Base-by-base conservation (phyloP, 176 grass and related monocot genomes). In the Aegilops bicornis region DNA sequence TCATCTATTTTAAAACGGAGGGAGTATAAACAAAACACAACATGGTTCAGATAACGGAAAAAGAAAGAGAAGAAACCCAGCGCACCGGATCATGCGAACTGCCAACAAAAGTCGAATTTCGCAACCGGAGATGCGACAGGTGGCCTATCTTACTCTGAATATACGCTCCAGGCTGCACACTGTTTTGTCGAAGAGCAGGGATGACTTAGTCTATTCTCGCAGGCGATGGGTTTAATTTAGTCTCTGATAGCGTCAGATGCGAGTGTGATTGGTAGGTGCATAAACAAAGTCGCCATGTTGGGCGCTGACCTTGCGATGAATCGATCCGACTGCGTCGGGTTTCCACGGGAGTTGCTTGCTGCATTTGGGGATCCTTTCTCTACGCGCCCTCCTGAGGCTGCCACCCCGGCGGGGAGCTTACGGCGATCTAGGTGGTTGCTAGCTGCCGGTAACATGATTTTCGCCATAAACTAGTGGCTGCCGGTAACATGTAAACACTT, bases 331-430 rank as follows among this genome's bases (percentile, higher is more conserved):
- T 33, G 82, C 89, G 89, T 85, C 82, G 86, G 86, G 30, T 91
- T 77, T 88, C 85, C 85, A 69, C 89, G 33, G 58, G 65, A 70
- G 56, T 77, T 77, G 67, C 76, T 81, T 88, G 69, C 17, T 3
- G 24, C 39, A 73, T 70, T 84, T 91, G 82, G 77, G 89, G 81
- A 88, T 84, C 68, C 29, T 23, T 85, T 81, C 7, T 75, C 84
- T 87, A 87, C 29, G 10, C 42, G 1, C 1, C 22, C 2, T 45
- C 19, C 20, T 5, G 19, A 11, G 40, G 56, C 52, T 33, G 68
- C 31, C 14, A 14, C 70, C 64, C 6, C 64, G 19, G 19, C 20
- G 2, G 6, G 2, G 54, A 59, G 54, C 54, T 59, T 8, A 59
- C 54, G 12, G 23, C 10, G 72, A 9, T 69, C 20, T 76, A 30